Conservation (phyloP, 2,329 filamentous ascomycete species). For the Colletotrichum lindemuthianum region DNA sequence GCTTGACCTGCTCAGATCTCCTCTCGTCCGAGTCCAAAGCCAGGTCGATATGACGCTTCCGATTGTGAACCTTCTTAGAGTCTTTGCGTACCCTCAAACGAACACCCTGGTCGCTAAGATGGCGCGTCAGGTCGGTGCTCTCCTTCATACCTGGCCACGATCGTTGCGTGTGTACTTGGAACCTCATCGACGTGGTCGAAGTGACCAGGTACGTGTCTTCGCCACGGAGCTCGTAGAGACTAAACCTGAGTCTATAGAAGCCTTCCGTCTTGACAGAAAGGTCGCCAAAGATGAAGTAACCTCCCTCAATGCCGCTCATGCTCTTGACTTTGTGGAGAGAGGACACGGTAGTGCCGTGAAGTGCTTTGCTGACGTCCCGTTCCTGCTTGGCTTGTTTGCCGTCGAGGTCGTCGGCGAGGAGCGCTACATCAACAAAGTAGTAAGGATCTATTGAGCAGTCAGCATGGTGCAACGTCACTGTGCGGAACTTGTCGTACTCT, state of each 20-base stretch:
- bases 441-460: slow-evolving; percentile 49
- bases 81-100: slow-evolving; percentile 86
- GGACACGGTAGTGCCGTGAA: slow-evolving; percentile 77
- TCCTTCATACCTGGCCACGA: slow-evolving; percentile 84
- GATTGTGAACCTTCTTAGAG: slow-evolving; percentile 67
- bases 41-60: slow-evolving; percentile 45
- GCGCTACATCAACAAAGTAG: slow-evolving; percentile 58
- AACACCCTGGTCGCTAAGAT: slow-evolving; percentile 89
- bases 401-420: slow-evolving; percentile 53
- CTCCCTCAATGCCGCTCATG: slow-evolving; percentile 78
- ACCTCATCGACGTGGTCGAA: slow-evolving; percentile 69
- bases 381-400: slow-evolving; percentile 40
- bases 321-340: slow-evolving; percentile 87
- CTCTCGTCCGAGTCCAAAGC: neutral
- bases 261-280: slow-evolving; percentile 82
- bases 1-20: neutral
- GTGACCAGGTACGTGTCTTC: slow-evolving; percentile 40
- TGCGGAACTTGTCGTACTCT: too few species aligned
- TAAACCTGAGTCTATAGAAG: slow-evolving; percentile 78
- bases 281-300: slow-evolving; percentile 92
- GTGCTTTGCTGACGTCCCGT: slow-evolving; percentile 57
- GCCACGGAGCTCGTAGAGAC: slow-evolving; percentile 69
- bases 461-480: too few species aligned
- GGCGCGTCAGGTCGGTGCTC: slow-evolving; percentile 79
- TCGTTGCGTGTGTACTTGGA: slow-evolving; percentile 73